Base-by-base conservation (phyloP, 352 stramenopile species). In the Blastocystis sp. region DNA sequence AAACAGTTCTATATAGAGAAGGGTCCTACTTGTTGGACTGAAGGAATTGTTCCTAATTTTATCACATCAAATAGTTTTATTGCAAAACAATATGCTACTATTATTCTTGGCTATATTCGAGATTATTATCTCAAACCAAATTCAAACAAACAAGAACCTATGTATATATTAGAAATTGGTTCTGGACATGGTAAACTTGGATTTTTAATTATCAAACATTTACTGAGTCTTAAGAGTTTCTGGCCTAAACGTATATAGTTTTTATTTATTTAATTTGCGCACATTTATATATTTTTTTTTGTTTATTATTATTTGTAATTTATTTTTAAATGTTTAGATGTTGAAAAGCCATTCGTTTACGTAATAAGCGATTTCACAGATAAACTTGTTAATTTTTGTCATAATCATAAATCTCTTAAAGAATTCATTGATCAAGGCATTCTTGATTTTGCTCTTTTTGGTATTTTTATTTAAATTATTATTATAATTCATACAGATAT, bases 1-100 rank as follows among this genome's bases (percentile, higher is more conserved):
- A 16, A 59, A 24, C 49, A 59, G 23, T 59, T 59, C 37, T 59
- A 59, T 27, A 59, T 59, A 36, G 19, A 18, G 11, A 59, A 59
- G 37, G 49, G 49, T 34, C 49, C 49, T 45, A 75, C 82, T 66
- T 84, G 77, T 13, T 87, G 79, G 79, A 77, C 79, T 10, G 74
- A 83, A 40, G 77, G 76, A 41, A 85, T 85, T 49, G 79, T 87
- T 28, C 78, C 78, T 34, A 77, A 85, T 69, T 87, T 87, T 48
- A 83, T 87, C 64, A 85, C 78, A 34, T 87, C 77, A 65, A 87
- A 87, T 54, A 79, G 75, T 13, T 85, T 85, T 68, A 87, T 87
- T 64, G 79, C 77, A 36, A 84, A 84, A 66, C 73, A 75, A 35
- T 86, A 59, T 27, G 49, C 49, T 28, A 59, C 46, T 18, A 49